Percentiles rank a stretch among this genome's conserved stretches.
Conservation (phyloP, 257 asterid genomes). For the Jacaranda mimosifolia region DNA sequence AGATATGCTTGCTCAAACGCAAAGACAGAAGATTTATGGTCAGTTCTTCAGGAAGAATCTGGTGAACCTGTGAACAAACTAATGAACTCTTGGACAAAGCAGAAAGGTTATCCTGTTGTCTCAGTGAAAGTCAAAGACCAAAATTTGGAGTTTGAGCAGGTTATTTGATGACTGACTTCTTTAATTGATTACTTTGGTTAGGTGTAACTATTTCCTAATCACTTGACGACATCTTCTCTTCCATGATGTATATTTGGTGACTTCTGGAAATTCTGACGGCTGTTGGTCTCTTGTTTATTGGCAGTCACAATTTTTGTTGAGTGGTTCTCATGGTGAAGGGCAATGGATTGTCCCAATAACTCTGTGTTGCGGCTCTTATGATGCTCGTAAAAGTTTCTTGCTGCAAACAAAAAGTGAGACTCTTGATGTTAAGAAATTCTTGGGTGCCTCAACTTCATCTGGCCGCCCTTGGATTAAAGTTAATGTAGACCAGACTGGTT, state of each 20-base stretch:
- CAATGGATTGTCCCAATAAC: slow-evolving; percentile 95
- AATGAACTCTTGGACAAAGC: slow-evolving; percentile 95
- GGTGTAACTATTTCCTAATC: slow-evolving; percentile 8
- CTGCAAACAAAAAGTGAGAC: slow-evolving; percentile 70
- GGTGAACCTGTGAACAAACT: slow-evolving; percentile 93
- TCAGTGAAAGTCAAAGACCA: slow-evolving; percentile 76
- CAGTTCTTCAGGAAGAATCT: slow-evolving; percentile 89
- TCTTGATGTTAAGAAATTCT: slow-evolving; percentile 65
- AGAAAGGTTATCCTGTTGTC: slow-evolving; percentile 90
- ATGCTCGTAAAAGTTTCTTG: slow-evolving; percentile 73
- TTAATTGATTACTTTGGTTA: slow-evolving; percentile 14
- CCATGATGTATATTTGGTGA: background rate
- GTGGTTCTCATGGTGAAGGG: slow-evolving; percentile 85
- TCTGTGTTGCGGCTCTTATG: slow-evolving; percentile 77
- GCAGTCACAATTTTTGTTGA: slow-evolving; percentile 84
- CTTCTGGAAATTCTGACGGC: slow-evolving; percentile 32
- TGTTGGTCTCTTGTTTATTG: slow-evolving; percentile 30
- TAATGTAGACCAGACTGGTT: slow-evolving; percentile 86
- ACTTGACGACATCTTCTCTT: background rate
- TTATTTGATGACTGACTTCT: slow-evolving; percentile 36
- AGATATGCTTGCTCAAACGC: slow-evolving; percentile 87
- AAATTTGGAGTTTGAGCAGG: slow-evolving; percentile 89
- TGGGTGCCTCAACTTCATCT: slow-evolving; percentile 55
- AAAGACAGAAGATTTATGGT: slow-evolving; percentile 95
- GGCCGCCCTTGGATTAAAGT: slow-evolving; percentile 77